These are phyloP conservation scores for Zea mays DNA, from an alignment of 176 grass and related monocot species.

Conservation along the genomic window DNA sequence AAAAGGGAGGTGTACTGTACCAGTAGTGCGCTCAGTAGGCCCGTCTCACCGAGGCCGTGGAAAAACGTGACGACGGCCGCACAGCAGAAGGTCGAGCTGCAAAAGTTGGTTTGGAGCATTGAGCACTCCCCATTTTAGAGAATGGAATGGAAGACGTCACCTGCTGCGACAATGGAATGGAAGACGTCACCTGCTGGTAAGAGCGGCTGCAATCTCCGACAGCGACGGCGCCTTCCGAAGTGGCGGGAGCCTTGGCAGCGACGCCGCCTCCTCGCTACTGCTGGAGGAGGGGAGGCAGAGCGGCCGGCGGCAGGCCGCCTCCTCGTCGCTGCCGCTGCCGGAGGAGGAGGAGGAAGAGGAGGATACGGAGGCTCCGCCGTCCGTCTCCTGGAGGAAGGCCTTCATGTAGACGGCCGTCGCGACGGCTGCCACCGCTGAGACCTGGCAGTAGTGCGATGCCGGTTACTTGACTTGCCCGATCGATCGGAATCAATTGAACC, in stretches of 20 bases:
- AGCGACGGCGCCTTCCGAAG: conserved; percentile 49
- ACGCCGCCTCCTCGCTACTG: conserved; percentile 21
- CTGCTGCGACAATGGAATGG: conserved; percentile 32
- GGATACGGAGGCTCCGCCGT: conserved; percentile 35
- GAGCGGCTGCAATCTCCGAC: conserved; percentile 43
- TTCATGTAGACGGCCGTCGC: conserved; percentile 54
- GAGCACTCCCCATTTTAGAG: background rate
- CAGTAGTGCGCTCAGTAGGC: conserved; percentile 57
- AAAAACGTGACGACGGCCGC: conserved; percentile 62
- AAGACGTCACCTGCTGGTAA: conserved; percentile 53
- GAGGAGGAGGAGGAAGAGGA: conserved; percentile 20
- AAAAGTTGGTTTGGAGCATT: conserved; percentile 31
- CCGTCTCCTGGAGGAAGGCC: conserved; percentile 60
- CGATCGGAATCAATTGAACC: too few relatives aligned
- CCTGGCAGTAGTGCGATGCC: conserved; percentile 12
- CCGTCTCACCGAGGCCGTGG: conserved; percentile 60
- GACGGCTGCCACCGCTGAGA: conserved; percentile 31
- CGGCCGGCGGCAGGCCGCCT: conserved; percentile 25
- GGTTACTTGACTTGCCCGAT: background rate
- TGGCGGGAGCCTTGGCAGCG: conserved; percentile 42
- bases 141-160: conserved; percentile 21
- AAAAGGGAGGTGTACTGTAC: conserved; percentile 38
- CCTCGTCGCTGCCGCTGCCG: conserved; percentile 3
- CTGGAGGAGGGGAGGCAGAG: conserved; percentile 17
- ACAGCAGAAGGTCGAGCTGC: conserved; percentile 65